Conservation (phyloP, 352 stramenopile genomes). For the Globisporangium iwayamae region DNA sequence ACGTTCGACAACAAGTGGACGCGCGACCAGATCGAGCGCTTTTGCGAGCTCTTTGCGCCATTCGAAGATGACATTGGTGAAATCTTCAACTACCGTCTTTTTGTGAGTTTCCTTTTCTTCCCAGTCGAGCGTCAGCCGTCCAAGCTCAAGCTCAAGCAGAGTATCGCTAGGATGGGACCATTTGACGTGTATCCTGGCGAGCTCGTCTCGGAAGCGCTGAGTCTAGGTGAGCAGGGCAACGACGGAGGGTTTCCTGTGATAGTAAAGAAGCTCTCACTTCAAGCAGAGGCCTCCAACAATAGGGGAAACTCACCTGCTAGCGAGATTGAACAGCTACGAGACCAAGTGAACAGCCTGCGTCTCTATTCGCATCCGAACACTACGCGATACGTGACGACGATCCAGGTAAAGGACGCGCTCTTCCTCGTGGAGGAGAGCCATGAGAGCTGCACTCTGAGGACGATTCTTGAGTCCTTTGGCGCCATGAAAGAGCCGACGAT, state of each 20-base stretch:
- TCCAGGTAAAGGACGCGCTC: slow-evolving; percentile 28
- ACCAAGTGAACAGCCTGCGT: slow-evolving; percentile 34
- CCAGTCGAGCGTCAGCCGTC: slow-evolving; percentile 21
- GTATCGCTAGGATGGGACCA: background rate
- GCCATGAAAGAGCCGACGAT: slow-evolving; percentile 73
- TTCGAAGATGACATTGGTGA: slow-evolving; percentile 15
- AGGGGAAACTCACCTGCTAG: background rate
- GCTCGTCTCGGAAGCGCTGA: background rate
- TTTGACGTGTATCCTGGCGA: slow-evolving; percentile 8
- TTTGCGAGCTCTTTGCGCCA: slow-evolving; percentile 32
- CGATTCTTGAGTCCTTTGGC: slow-evolving; percentile 65
- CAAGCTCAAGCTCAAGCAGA: slow-evolving; percentile 10
- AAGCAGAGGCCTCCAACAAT: background rate
- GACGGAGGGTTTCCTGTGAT: background rate
- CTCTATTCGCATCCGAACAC: slow-evolving; percentile 47
- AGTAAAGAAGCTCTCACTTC: slow-evolving; percentile 13
- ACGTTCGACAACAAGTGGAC: slow-evolving; percentile 31
- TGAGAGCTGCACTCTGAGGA: slow-evolving; percentile 45
- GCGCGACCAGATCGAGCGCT: slow-evolving; percentile 25
- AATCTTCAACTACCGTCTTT: slow-evolving; percentile 39
- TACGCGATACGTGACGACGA: slow-evolving; percentile 29
- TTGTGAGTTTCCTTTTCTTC: slow-evolving; percentile 59
- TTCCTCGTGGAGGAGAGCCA: slow-evolving; percentile 35
- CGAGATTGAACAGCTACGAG: slow-evolving; percentile 16
- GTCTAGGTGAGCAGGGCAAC: background rate